Evolutionary conservation across 306 rosid genomes (phyloP).

Genomic region (Dalbergia cultrata): DNA sequence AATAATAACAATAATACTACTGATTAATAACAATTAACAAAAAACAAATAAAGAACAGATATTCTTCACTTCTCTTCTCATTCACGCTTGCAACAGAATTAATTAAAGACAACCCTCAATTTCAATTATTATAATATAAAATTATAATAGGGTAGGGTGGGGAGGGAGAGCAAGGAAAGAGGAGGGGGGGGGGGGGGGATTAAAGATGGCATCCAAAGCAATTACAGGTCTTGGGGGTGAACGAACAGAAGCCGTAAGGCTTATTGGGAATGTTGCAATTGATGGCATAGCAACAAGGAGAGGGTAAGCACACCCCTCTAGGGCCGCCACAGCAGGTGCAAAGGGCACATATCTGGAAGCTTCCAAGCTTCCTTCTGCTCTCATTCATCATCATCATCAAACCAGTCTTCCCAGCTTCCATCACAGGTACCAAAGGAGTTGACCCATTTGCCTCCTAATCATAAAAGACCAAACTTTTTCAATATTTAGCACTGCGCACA

Average conservation of each 20-base stretch:
- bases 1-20: constrained; percentile 41
- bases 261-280: constrained; percentile 97
- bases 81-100: constrained; percentile 68
- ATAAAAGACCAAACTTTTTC: constrained; percentile 54
- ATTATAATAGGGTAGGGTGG: constrained; percentile 38
- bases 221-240: constrained; percentile 98
- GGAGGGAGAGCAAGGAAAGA: constrained; percentile 16
- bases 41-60: constrained; percentile 70
- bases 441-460: constrained; percentile 77
- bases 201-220: constrained; percentile 97
- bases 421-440: constrained; percentile 67
- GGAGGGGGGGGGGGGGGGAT: constrained; percentile 24
- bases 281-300: constrained; percentile 99
- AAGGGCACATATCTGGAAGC: constrained; percentile 92
- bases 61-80: constrained; percentile 76
- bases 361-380: constrained; percentile 81
- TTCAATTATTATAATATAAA: constrained; percentile 46
- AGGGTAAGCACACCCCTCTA: constrained; percentile 89
- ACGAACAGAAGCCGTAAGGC: constrained; percentile 98
- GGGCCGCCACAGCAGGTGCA: constrained; percentile 99
- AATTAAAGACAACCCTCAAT: constrained; percentile 54
- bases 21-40: constrained; percentile 47
- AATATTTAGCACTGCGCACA: constrained; percentile 49
- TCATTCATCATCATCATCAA: constrained; percentile 78
- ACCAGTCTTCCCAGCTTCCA: constrained; percentile 70